Base-by-base conservation (phyloP, 495 filamentous ascomycete genomes). In the Amniculicola lignicola region DNA sequence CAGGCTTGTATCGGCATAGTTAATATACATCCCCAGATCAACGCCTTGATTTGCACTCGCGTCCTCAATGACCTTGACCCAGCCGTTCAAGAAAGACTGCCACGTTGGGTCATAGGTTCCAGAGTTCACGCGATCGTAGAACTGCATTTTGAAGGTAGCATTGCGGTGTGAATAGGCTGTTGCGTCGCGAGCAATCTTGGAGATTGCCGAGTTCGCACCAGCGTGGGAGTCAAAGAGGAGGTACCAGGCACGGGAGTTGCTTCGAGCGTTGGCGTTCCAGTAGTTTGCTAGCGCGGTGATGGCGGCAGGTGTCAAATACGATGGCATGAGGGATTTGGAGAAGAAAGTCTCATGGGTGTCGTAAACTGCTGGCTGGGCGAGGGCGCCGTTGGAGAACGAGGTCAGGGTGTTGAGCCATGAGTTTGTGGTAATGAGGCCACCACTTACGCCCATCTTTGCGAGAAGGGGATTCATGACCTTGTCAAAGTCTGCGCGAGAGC, bases 1-100 rank as follows among this genome's bases (percentile, higher is more conserved):
- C 55, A 88, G 57, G 3, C 66, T 68, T 1, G 82, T 79, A 66
- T 90, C 87, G 4, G 88, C 77, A 61, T 89, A 89, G 16, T 86
- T 87, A 0, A 84, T 77, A 68, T 90, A 90, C 0, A 79, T 68
- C 2, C 67, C 66, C 37, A 65, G 59, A 29, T 54, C 50, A 10
- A 42, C 63, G 1, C 46, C 53, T 0, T 72, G 66, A 10, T 56
- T 67, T 10, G 67, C 57, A 12, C 40, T 54, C 9, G 37, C 27
- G 21, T n/a, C n/a, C n/a, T n/a, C n/a, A n/a, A 70, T 59, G 7
- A 71, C 40, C 24, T 54, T 40, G 11, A 57, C 57, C 24, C 77
- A 60, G 0, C 71, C 72, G 24, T 67, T 64, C 43, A 86, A 59
- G 49, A 84, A 81, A 5, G 67, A 51, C 11, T 72, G 52, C 9